Evolutionary conservation across 805 yeast species (phyloP), one percentile per base, ranked within the genome.

Genomic region (Metschnikowia lunata): DNA sequence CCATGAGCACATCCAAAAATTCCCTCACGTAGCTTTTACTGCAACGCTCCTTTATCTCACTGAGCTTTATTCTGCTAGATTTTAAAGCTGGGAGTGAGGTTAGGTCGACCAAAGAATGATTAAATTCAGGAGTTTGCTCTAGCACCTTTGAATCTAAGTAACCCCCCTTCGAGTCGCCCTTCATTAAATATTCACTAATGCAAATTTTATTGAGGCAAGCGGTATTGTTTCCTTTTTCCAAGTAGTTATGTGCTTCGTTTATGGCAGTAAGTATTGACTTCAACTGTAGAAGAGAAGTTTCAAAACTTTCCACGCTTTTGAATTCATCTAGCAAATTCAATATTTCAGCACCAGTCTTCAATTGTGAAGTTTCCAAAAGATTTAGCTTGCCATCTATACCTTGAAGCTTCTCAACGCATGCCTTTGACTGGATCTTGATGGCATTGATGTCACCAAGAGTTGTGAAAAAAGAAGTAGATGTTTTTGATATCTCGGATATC

Each of bases 391-490:
- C 45, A 31, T 72, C 67, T n/a, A 90, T 63, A 0, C 59, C 56
- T 29, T 72, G 60, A 38, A 83, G 68, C 33, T 73, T 67, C 6
- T 61, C 58, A 0, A 83, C 67, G 23, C 89, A 75, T 10, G 61
- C 59, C 10, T 69, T 64, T 3, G 90, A 78, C 49, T 76, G 78
- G 1, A 62, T 58, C 38, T 82, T 78, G 30, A 90, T 80, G 7
- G 69, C 71, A 54, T 82, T 81, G 45, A 93, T 75, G 50, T 88
- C 95, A 42, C 82, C 87, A 43, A 95, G 68, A 0, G 97, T 90
- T 40, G 80, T 80, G 64, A 89, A 89, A 58, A 93, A 91, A 7
- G 90, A 82, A 42, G 81, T 80, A 0, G 97, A 87, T 0, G 96
- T 85, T 50, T 79, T 78, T 4, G 96, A 84, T 29, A 93, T 88